These are phyloP conservation scores for Lactarius sanguifluus DNA, from an alignment of 768 basidiomycete species.

Conservation along the genomic window DNA sequence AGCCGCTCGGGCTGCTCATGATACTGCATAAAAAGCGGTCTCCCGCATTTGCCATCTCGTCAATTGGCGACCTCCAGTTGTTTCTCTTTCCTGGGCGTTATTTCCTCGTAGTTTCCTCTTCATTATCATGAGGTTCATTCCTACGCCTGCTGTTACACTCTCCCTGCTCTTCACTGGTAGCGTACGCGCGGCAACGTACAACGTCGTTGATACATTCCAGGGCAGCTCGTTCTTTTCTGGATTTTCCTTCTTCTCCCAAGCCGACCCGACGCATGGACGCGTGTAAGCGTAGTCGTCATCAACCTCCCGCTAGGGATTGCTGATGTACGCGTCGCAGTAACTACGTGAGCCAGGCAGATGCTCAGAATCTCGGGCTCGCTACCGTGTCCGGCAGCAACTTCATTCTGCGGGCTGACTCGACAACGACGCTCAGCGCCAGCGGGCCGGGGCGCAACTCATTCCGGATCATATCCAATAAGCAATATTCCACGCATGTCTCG, in stretches of 20 bases:
- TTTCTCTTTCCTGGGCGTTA: not conserved
- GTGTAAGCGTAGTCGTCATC: conserved; percentile 46
- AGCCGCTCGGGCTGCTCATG: not conserved
- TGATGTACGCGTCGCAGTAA: conserved; percentile 33
- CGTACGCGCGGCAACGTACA: conserved; percentile 48
- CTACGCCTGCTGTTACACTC: not conserved
- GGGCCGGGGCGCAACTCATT: conserved; percentile 61
- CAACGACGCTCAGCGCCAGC: conserved; percentile 44
- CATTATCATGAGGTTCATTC: conserved; percentile 1
- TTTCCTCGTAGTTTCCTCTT: not conserved
- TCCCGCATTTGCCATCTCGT: not conserved
- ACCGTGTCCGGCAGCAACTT: conserved; percentile 53
- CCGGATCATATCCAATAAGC: conserved; percentile 52
- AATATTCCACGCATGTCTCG: conserved; percentile 52
- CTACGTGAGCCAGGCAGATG: conserved; percentile 49
- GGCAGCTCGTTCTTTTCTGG: conserved; percentile 50
- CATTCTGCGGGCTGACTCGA: conserved; percentile 56
- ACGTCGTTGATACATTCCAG: conserved; percentile 44
- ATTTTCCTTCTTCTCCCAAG: conserved; percentile 49
- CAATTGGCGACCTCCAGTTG: not conserved
- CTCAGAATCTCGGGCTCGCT: conserved; percentile 54
- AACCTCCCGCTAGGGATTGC: not conserved
- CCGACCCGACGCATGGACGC: conserved; percentile 66
- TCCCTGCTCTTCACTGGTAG: conserved; percentile 36
- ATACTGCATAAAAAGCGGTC: conserved; percentile 10